Base-by-base conservation (phyloP, 2,329 filamentous ascomycete genomes). In the Alternaria consortialis region DNA sequence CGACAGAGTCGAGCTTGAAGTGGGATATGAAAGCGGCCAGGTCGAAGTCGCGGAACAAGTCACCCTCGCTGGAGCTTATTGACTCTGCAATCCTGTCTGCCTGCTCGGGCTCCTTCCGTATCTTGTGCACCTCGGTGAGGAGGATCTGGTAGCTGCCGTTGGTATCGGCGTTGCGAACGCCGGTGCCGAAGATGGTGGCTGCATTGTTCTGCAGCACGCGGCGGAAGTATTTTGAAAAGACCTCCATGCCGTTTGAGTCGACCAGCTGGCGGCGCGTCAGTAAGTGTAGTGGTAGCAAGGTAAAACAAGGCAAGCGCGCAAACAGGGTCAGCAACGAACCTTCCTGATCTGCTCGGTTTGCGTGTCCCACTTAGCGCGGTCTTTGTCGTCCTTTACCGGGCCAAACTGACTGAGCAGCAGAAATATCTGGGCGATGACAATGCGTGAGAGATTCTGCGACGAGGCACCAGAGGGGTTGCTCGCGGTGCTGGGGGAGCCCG, bases 161-260 rank as follows among this genome's bases (percentile, higher is more conserved):
- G 79, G 91, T 91, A 67, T 92, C 86, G 67, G 88, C 87, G 57
- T 88, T 87, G 80, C 93, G 87, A 72, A 88, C 91, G 56, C 90
- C 84, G 65, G 91, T 89, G 53, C 93, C 90, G 77, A 98, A 98
- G 78, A 99, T 95, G 75, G 95, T 90, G 66, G 90, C 84, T 73
- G 94, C 93, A 88, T 97, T 97, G 82, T 90, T 90, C 80, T 91
- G 91, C 76, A 99, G 88, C 78, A 98, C 86, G 81, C 94, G 92
- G 80, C 93, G 90, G 81, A 99, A 97, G 81, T 95, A 97, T 84
- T 94, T 96, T 63, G 92, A 90, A 80, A 94, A 97, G 77, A 97
- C 93, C 86, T 99, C 96, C 94, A 99, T 99, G 77, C 94, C 94
- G 93, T 97, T 90, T 75, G 94, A 94, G 88, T 97, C 90, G 83